Percentiles rank a stretch among this genome's conserved stretches.
Conservation (phyloP, 2,329 filamentous ascomycete species). For the Chrysoporthe deuterocubensis region DNA sequence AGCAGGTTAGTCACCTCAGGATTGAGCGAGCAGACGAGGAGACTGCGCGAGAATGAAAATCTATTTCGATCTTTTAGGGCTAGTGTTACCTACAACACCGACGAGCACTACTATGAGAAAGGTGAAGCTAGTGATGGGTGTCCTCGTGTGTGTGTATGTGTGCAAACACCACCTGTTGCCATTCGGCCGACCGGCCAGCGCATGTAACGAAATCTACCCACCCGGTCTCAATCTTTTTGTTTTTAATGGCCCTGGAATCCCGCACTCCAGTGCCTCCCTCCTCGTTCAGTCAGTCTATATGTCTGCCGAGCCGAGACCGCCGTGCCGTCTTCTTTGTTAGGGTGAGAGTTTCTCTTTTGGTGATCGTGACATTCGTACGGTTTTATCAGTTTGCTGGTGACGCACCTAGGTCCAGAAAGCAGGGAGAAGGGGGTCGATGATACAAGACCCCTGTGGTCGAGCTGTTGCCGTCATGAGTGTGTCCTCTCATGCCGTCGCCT, state of each 20-base stretch:
- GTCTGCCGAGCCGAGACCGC: neutral
- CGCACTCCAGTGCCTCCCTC: neutral
- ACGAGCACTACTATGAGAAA: neutral
- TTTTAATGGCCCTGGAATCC: neutral
- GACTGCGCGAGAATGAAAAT: neutral
- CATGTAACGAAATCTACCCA: neutral
- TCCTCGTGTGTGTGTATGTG: neutral
- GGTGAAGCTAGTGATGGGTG: neutral
- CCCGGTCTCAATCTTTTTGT: neutral
- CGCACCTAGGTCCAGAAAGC: neutral
- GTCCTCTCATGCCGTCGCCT: conserved; percentile 5
- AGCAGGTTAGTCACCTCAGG: no score
- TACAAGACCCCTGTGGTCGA: neutral
- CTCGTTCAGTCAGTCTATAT: conserved; percentile 1
- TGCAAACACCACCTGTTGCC: neutral
- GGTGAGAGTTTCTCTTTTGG: neutral
- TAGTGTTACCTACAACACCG: neutral
- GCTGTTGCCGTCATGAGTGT: neutral
- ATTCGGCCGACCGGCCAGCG: neutral
- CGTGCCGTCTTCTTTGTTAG: neutral
- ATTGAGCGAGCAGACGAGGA: neutral
- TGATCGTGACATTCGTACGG: neutral
- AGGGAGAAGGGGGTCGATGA: neutral
- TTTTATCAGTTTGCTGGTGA: neutral
- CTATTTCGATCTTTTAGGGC: neutral